Conservation (phyloP, 768 basidiomycete genomes). For the Termitomyces sp. region DNA sequence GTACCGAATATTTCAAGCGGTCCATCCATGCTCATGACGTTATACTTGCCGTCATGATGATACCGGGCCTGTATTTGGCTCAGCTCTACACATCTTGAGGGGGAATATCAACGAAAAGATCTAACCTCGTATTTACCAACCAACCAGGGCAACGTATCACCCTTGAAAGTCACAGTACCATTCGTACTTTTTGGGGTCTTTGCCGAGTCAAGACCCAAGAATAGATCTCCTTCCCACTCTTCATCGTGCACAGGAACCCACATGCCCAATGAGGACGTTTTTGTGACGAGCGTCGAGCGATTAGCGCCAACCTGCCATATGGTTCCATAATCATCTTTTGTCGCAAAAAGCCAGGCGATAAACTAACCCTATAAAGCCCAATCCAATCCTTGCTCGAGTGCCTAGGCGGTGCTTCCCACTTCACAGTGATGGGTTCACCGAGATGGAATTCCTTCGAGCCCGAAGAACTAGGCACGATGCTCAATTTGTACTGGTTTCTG, state of each 20-base stretch:
- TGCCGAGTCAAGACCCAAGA: constrained; percentile 40
- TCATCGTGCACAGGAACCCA: constrained; percentile 91
- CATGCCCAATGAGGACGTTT: constrained; percentile 79
- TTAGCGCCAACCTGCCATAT: constrained; percentile 74
- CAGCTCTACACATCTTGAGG: neutral
- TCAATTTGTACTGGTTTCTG: constrained; percentile 70
- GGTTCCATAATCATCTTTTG: neutral
- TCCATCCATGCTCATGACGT: constrained; percentile 82
- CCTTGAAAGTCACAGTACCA: constrained; percentile 72
- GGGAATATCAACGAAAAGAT: neutral
- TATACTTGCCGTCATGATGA: constrained; percentile 97
- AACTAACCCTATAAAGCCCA: constrained; percentile 75
- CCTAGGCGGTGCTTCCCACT: constrained; percentile 80
- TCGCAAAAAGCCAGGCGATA: neutral
- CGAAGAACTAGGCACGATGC: constrained; percentile 46
- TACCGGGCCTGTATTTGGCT: constrained; percentile 59
- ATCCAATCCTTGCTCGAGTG: constrained; percentile 97
- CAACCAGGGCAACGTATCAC: constrained; percentile 80
- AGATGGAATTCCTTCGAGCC: constrained; percentile 70
- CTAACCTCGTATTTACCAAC: constrained; percentile 81
- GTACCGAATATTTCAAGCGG: constrained; percentile 87
- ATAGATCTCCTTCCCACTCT: constrained; percentile 90
- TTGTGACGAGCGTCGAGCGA: constrained; percentile 76
- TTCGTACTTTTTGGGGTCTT: constrained; percentile 38
- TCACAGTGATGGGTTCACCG: constrained; percentile 82